Evolutionary conservation across 2,329 filamentous ascomycete genomes (phyloP), one percentile per base, ranked within the genome.

Genomic region (Phaeosphaeriaceae sp.): DNA sequence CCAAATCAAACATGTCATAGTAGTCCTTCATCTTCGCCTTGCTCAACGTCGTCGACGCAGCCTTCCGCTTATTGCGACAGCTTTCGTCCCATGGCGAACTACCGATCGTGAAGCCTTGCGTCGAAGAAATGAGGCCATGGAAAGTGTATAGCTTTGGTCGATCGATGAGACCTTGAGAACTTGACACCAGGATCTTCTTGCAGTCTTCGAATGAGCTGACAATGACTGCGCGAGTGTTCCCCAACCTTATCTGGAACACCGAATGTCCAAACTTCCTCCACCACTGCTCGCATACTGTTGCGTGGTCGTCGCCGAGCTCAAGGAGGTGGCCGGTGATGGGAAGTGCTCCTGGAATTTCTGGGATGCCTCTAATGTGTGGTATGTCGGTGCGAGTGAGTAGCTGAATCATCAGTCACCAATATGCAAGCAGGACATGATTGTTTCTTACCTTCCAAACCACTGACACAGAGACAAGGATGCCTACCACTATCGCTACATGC

Each of bases 61-160:
- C 83, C 61, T 84, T 85, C 0, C 84, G 77, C 65, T 84, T 84
- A 62, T 83, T 85, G 64, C 81, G 82, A 69, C 82, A 85, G 35
- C 80, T 83, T 22, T 83, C 80, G 53, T 85, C 83, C 84, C 83
- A 85, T 0, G 83, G 84, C 2, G 78, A 81, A 5, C 78, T 81
- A n/a, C 83, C 84, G 52, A 86, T 85, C 0, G 84, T 86, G 71
- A 85, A 86, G 0, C 84, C 84, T 62, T 86, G 82, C 0, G 64
- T 72, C 2, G 68, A 71, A 2, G 79, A 82, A 17, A 86, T 84
- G 50, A 85, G 75, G 2, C 82, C 83, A 60, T 86, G 84, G 68
- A 86, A 86, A 0, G 84, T 85, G 63, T 84, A 85, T 1, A 85
- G 73, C 30, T 77, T 85, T 0, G 82, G 83, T 0, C 82, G 76